Conservation (phyloP, 1,284 basidiomycete species). For the Melampsora americana region DNA sequence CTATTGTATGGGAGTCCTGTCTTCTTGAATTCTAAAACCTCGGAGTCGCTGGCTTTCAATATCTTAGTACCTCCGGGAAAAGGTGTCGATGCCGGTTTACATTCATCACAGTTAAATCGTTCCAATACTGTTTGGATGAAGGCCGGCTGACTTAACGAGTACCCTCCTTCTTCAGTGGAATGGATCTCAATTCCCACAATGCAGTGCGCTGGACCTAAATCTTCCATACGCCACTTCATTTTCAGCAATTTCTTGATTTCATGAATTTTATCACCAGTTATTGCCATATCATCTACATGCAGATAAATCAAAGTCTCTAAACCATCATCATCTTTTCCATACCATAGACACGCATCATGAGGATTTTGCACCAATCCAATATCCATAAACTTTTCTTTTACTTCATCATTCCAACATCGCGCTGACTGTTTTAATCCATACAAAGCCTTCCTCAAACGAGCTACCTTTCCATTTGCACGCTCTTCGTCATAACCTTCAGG, state of each 20-base stretch:
- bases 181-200: not conserved
- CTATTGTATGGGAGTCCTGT: not conserved
- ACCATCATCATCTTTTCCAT: not conserved
- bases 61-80: not conserved
- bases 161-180: not conserved
- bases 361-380: not conserved
- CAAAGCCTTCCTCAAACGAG: not conserved
- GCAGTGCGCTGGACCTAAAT: not conserved
- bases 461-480: not conserved
- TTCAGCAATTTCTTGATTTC: not conserved
- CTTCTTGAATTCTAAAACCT: not conserved
- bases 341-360: not conserved
- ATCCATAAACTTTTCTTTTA: not conserved
- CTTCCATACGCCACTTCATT: not conserved
- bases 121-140: too few relatives aligned
- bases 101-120: not conserved
- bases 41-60: not conserved
- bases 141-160: not conserved
- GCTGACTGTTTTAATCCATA: not conserved
- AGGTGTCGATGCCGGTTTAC: not conserved
- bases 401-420: not conserved
- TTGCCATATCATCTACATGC: not conserved
- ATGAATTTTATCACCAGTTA: not conserved
- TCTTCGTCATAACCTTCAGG: not conserved
- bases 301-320: conserved; percentile 1